These are phyloP conservation scores for Leccinum broughii DNA, from an alignment of 768 basidiomycete genomes.

Conservation along the genomic window DNA sequence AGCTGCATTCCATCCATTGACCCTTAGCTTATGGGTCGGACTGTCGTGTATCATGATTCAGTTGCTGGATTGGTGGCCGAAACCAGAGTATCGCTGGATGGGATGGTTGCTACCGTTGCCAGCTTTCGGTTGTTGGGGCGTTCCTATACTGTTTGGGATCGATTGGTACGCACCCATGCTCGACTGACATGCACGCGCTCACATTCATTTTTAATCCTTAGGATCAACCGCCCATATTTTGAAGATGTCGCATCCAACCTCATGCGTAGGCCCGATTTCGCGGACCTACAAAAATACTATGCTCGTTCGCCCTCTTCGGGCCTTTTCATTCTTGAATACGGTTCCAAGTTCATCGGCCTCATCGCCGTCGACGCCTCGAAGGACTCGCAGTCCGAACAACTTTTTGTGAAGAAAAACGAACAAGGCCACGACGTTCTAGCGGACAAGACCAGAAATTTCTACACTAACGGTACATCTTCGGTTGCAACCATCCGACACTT, in stretches of 20 bases:
- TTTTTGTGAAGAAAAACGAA: slow-evolving; percentile 24
- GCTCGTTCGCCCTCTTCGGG: slow-evolving; percentile 61
- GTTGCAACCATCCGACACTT: slow-evolving; percentile 75
- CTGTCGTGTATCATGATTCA: slow-evolving; percentile 60
- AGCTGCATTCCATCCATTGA: slow-evolving; percentile 62
- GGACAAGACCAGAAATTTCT: slow-evolving; percentile 18
- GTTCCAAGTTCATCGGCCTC: slow-evolving; percentile 59
- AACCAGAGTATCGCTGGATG: slow-evolving; percentile 40
- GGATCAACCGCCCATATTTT: slow-evolving; percentile 71
- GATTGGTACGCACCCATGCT: slow-evolving; percentile 57
- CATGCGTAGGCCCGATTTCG: slow-evolving; percentile 58
- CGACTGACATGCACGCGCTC: not conserved
- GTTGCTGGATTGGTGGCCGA: slow-evolving; percentile 70
- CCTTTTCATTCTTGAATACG: slow-evolving; percentile 68
- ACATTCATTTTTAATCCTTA: slow-evolving; percentile 26
- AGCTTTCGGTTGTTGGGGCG: slow-evolving; percentile 60
- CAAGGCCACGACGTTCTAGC: slow-evolving; percentile 10
- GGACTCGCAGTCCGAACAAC: slow-evolving; percentile 37
- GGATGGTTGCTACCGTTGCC: slow-evolving; percentile 64
- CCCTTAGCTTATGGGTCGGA: slow-evolving; percentile 59
- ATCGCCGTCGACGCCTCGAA: slow-evolving; percentile 67
- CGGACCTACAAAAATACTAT: slow-evolving; percentile 55
- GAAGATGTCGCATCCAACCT: slow-evolving; percentile 53
- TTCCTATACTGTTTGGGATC: slow-evolving; percentile 62
- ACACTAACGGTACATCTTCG: slow-evolving; percentile 39